Conservation (phyloP, 352 stramenopile species). For the Thalassiosira allenii region DNA sequence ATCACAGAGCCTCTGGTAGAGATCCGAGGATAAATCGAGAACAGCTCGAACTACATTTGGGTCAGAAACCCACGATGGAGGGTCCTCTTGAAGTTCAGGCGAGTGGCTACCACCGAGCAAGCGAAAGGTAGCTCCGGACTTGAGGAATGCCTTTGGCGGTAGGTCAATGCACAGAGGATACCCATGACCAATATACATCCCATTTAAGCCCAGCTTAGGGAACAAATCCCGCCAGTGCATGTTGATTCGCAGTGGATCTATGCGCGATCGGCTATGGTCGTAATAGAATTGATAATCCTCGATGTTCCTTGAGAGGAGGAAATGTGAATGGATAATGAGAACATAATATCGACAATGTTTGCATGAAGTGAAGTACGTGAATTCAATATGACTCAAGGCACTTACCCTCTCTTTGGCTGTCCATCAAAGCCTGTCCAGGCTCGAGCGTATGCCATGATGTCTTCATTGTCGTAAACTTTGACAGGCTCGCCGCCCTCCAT, state of each 20-base stretch:
- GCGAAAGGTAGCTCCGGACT: slow-evolving; percentile 58
- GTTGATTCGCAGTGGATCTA: slow-evolving; percentile 79
- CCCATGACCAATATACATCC: slow-evolving; percentile 67
- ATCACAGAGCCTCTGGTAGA: slow-evolving; percentile 65
- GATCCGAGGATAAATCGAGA: slow-evolving; percentile 34
- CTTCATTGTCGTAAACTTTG: slow-evolving; percentile 76
- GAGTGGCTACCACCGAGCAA: slow-evolving; percentile 45
- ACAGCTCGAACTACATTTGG: slow-evolving; percentile 46
- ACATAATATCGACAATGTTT: no score
- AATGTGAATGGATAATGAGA: background rate
- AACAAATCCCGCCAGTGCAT: slow-evolving; percentile 71
- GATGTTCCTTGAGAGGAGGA: slow-evolving; percentile 58
- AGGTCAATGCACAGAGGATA: slow-evolving; percentile 61
- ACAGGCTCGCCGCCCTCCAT: slow-evolving; percentile 58
- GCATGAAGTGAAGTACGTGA: no score
- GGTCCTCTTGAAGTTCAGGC: slow-evolving; percentile 58
- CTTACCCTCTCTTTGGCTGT: no score
- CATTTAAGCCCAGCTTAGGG: slow-evolving; percentile 71
- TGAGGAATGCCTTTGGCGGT: slow-evolving; percentile 63
- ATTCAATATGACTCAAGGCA: no score
- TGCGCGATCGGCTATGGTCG: slow-evolving; percentile 40
- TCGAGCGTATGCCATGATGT: slow-evolving; percentile 80
- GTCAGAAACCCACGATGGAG: slow-evolving; percentile 47
- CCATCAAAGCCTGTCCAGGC: slow-evolving; percentile 77
- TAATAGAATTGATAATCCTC: slow-evolving; percentile 66